Conservation (phyloP, 75 land plant species). For the Sequoia sempervirens region DNA sequence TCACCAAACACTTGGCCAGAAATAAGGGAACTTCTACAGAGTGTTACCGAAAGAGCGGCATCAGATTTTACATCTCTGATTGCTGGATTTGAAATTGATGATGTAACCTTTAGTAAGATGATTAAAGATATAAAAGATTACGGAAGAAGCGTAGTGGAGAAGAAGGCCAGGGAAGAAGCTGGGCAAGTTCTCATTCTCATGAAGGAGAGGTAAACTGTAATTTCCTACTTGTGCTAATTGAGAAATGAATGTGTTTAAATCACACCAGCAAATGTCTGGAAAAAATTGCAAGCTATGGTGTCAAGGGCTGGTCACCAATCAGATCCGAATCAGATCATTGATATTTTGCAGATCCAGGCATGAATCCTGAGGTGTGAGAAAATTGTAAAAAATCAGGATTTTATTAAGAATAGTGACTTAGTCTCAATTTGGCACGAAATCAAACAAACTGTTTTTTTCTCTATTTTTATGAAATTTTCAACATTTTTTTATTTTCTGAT, state of each 20-base stretch:
- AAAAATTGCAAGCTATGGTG: too few species aligned
- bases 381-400: too few species aligned
- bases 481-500: too few species aligned
- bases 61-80: conserved; percentile 27
- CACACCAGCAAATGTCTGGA: not conserved
- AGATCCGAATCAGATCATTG: too few species aligned
- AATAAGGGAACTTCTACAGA: conserved; percentile 58
- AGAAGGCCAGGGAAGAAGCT: conserved; percentile 73
- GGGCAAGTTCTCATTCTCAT: conserved; percentile 56
- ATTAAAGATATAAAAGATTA: conserved; percentile 21
- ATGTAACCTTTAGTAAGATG: conserved; percentile 28
- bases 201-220: conserved; percentile 56
- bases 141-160: conserved; percentile 50
- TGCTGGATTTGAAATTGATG: conserved; percentile 56
- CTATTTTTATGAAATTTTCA: too few species aligned
- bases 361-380: too few species aligned
- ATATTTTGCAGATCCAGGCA: too few species aligned
- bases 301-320: too few species aligned
- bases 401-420: too few species aligned
- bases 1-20: conserved; percentile 83
- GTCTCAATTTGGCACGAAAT: too few species aligned
- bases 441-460: too few species aligned
- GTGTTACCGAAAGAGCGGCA: conserved; percentile 46
- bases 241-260: not conserved
- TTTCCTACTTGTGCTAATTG: not conserved